Percentiles rank a stretch among this genome's conserved stretches.
phyloP scores from a whole-genome alignment of 805 yeast genomes.

The Yamadazyma phyllophila region DNA sequence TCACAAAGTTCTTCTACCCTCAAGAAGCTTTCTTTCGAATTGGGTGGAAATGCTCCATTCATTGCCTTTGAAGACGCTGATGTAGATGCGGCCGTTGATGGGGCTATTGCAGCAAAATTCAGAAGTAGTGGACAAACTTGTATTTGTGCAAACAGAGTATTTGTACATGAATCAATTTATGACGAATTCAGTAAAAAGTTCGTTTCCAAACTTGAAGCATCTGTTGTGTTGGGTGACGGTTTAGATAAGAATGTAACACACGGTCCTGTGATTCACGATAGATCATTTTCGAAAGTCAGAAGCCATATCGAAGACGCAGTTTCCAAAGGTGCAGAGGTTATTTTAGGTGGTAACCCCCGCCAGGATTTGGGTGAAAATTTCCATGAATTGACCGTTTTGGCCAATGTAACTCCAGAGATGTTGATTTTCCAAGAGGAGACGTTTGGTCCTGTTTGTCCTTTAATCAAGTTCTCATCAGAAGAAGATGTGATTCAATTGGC shows the following conservation, averaged over 20 bases:
- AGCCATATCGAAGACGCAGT: conserved; percentile 66
- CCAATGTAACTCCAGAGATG: conserved; percentile 59
- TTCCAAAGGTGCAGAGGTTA: conserved; percentile 59
- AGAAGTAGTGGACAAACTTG: conserved; percentile 66
- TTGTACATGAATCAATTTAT: conserved; percentile 50
- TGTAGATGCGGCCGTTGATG: conserved; percentile 53
- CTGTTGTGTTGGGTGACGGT: conserved; percentile 62
- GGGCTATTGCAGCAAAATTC: conserved; percentile 54
- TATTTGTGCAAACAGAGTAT: conserved; percentile 60
- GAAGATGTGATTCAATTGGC: conserved; percentile 63
- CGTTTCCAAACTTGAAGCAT: conserved; percentile 31
- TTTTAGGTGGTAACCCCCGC: conserved; percentile 58
- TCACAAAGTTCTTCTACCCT: conserved; percentile 54
- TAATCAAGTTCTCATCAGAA: conserved; percentile 61
- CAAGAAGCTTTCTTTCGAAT: conserved; percentile 60
- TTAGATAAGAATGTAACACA: conserved; percentile 58
- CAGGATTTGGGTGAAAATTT: conserved; percentile 59
- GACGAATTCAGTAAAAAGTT: conserved; percentile 47
- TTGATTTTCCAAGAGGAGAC: conserved; percentile 66
- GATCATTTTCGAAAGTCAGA: conserved; percentile 60
- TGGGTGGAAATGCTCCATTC: conserved; percentile 69
- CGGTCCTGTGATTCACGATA: conserved; percentile 70
- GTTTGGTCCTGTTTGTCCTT: conserved; percentile 77
- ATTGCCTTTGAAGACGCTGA: conserved; percentile 62
- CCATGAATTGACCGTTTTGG: conserved; percentile 66